These are phyloP conservation scores for Bryopsis sp. DNA, from an alignment of 139 green algal genomes.

Conservation along the genomic window DNA sequence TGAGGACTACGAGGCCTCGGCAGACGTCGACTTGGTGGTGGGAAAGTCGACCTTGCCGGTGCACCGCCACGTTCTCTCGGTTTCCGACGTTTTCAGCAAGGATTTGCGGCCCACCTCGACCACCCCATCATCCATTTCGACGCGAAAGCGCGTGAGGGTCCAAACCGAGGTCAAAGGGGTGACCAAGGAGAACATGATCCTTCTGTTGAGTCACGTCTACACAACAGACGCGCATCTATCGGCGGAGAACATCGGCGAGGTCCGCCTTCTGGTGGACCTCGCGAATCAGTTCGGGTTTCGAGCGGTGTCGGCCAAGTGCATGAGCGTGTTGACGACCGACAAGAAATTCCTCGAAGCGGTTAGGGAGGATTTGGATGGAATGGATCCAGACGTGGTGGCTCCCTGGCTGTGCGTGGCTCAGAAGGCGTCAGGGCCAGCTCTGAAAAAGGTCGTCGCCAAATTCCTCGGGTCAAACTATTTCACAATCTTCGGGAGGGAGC, in stretches of 20 bases:
- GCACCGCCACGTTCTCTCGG: conserved; percentile 1
- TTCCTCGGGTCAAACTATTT: not conserved
- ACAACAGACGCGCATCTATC: conserved; percentile 3
- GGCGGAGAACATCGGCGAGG: not conserved
- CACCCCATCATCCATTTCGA: no score
- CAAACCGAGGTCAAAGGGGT: not conserved
- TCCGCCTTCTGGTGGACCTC: not conserved
- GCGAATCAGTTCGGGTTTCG: not conserved
- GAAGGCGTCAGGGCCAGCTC: not conserved
- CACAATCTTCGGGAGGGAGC: not conserved
- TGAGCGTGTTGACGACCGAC: not conserved
- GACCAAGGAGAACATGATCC: not conserved
- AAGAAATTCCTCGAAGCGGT: not conserved
- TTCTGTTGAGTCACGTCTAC: conserved; percentile 15
- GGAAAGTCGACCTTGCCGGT: conserved; percentile 1
- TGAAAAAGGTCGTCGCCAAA: not conserved
- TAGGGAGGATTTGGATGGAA: not conserved
- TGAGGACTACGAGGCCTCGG: not conserved
- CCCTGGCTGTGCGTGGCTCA: not conserved
- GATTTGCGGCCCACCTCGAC: not conserved
- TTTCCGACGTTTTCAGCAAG: not conserved
- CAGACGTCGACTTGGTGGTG: conserved; percentile 9
- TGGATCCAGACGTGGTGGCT: not conserved
- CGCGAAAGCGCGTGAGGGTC: not conserved
- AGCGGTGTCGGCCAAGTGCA: not conserved